A percentile compares a stretch with the other conserved stretches of the same genome.
Conservation (phyloP, 208 protist species). For the Acanthamoeba sp. region DNA sequence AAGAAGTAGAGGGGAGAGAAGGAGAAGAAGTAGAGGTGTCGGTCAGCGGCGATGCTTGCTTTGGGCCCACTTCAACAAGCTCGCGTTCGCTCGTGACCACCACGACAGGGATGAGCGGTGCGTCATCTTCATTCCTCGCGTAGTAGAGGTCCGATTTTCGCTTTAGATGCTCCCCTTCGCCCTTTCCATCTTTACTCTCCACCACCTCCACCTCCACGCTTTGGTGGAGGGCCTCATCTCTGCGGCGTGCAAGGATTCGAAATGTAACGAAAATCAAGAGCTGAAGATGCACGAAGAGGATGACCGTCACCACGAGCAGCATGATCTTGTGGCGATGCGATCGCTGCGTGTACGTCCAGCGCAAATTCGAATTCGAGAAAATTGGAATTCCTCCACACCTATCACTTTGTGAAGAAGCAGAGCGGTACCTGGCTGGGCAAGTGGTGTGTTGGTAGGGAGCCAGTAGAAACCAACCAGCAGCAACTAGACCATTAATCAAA, state of each 20-base stretch:
- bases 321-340: no score
- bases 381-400: neutral
- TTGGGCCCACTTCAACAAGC: neutral
- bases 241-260: neutral
- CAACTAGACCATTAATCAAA: neutral
- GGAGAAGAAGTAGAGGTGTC: no score
- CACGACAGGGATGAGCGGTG: neutral
- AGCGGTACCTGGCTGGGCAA: neutral
- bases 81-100: neutral
- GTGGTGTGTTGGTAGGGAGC: neutral
- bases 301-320: neutral
- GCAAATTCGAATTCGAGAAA: neutral
- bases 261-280: conserved; percentile 55
- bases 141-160: no score
- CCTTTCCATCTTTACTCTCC: neutral
- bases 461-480: no score
- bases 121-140: neutral
- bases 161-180: no score
- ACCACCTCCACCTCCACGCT: neutral
- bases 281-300: conserved; percentile 32
- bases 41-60: no score
- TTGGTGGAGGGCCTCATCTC: neutral
- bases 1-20: no score
- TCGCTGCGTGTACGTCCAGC: neutral
- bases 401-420: neutral